Conservation (phyloP, 176 grass and related monocot species). For the Oryza brachyantha region DNA sequence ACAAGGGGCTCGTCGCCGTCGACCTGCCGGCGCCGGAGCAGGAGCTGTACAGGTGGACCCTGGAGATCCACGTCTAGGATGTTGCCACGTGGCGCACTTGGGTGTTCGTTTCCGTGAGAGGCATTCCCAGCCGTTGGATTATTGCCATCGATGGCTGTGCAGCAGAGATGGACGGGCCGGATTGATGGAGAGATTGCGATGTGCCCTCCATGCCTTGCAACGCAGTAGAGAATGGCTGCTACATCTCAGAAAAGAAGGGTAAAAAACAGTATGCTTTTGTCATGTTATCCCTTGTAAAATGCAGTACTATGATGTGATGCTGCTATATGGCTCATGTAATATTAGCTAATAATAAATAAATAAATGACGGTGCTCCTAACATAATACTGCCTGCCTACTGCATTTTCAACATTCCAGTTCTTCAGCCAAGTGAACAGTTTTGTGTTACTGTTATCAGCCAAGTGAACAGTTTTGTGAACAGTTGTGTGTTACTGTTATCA, state of each 20-base stretch:
- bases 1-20: slow-evolving; percentile 48
- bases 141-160: not conserved
- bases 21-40: slow-evolving; percentile 59
- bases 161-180: not conserved
- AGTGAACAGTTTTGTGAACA: not conserved
- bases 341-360: not conserved
- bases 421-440: not conserved
- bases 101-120: too few species aligned
- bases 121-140: not conserved
- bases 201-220: not conserved
- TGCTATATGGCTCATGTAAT: not conserved
- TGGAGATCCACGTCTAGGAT: slow-evolving; percentile 54
- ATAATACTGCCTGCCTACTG: not conserved
- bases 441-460: not conserved
- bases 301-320: not conserved
- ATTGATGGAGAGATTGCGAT: not conserved
- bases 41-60: slow-evolving; percentile 58
- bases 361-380: slow-evolving; percentile 30
- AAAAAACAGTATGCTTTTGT: not conserved
- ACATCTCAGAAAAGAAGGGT: not conserved
- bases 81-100: not conserved
- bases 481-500: too few species aligned
- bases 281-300: not conserved
- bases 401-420: not conserved
- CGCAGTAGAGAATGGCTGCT: slow-evolving; percentile 13